These are phyloP conservation scores for Raphanus raphanistrum DNA, from an alignment of 345 rosid genomes.

Conservation along the genomic window DNA sequence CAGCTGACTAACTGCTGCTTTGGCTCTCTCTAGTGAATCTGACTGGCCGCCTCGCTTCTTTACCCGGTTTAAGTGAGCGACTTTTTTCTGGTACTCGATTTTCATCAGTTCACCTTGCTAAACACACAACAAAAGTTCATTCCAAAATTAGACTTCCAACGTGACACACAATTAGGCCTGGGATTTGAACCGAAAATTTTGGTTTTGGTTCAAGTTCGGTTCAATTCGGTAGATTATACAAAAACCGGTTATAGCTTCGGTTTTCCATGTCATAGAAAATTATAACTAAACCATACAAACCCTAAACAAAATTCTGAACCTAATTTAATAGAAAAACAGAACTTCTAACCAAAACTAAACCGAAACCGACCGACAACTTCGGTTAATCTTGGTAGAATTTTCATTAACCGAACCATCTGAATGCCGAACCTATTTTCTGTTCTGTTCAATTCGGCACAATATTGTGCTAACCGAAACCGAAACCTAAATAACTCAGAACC, in stretches of 20 bases:
- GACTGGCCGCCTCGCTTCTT: constrained; percentile 70
- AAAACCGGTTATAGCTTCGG: not conserved
- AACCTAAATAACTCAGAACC: not conserved
- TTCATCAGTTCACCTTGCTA: constrained; percentile 95
- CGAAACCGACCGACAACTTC: not conserved
- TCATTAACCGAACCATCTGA: not conserved
- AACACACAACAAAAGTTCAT: constrained; percentile 37
- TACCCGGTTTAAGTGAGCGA: constrained; percentile 61
- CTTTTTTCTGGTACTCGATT: constrained; percentile 83
- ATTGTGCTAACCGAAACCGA: not conserved
- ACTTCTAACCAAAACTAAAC: not conserved
- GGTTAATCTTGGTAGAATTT: not conserved
- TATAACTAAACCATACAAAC: not conserved
- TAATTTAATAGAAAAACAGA: not conserved
- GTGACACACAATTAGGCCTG: not conserved
- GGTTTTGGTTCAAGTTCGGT: too few species aligned
- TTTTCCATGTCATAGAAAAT: not conserved
- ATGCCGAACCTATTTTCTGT: not conserved
- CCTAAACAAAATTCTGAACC: not conserved
- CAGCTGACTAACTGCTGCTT: constrained; percentile 87
- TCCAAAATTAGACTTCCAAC: constrained; percentile 28
- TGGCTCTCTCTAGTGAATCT: constrained; percentile 81
- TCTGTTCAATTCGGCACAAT: not conserved
- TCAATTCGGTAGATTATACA: not conserved
- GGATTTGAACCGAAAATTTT: too few species aligned